Evolutionary conservation across 352 stramenopile species (phyloP).

Genomic region (Pythium coloratum): DNA sequence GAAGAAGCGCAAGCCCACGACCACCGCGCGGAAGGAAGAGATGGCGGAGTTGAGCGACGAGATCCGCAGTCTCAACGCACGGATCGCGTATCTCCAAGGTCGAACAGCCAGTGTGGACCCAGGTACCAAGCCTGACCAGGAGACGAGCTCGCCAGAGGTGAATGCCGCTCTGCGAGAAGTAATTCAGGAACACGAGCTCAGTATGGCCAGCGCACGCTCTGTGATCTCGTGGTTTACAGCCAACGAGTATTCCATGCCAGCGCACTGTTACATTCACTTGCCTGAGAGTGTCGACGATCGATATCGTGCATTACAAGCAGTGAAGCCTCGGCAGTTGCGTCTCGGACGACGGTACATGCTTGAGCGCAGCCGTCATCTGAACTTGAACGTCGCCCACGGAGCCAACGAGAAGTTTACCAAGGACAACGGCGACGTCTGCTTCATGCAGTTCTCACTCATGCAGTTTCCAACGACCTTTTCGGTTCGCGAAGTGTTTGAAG

Average conservation of each 20-base stretch:
- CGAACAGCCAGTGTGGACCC: not conserved
- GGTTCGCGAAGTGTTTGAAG: slow-evolving; percentile 17
- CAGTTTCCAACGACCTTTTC: slow-evolving; percentile 9
- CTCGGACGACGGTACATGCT: slow-evolving; percentile 38
- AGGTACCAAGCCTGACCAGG: not conserved
- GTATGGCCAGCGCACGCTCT: slow-evolving; percentile 33
- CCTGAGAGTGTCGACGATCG: slow-evolving; percentile 29
- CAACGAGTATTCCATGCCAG: slow-evolving; percentile 9
- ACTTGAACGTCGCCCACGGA: slow-evolving; percentile 32
- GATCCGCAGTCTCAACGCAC: slow-evolving; percentile 13
- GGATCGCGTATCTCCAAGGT: slow-evolving; percentile 16
- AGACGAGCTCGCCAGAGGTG: slow-evolving; percentile 3
- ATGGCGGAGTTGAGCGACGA: slow-evolving; percentile 17
- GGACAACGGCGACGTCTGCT: slow-evolving; percentile 41
- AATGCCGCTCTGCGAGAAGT: slow-evolving; percentile 30
- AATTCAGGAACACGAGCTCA: slow-evolving; percentile 34
- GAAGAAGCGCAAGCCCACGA: slow-evolving; percentile 26
- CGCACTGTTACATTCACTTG: slow-evolving; percentile 45
- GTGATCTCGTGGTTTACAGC: slow-evolving; percentile 31
- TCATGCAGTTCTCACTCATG: slow-evolving; percentile 32
- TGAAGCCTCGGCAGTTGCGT: slow-evolving; percentile 42
- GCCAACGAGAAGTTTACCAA: slow-evolving; percentile 45
- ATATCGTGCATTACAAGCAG: slow-evolving; percentile 25
- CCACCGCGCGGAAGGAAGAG: slow-evolving; percentile 20
- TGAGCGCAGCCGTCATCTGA: slow-evolving; percentile 44